Conservation (phyloP, 1,284 basidiomycete genomes). For the Trametes hirsuta region DNA sequence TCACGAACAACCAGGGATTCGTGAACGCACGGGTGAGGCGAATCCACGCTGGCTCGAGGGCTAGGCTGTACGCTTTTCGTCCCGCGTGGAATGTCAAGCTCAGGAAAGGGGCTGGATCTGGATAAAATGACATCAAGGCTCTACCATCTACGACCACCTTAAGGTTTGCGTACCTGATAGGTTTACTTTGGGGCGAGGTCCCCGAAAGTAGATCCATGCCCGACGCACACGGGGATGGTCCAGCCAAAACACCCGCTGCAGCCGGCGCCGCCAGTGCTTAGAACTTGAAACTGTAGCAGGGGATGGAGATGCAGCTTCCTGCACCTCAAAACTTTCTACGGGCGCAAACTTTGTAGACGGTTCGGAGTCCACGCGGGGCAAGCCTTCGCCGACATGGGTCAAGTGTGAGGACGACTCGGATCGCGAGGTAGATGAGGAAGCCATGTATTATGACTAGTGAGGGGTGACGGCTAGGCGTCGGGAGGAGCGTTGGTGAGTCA, state of each 20-base stretch:
- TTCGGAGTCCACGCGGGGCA: constrained; percentile 6
- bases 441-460: constrained; percentile 26
- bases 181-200: constrained; percentile 62
- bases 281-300: neutral
- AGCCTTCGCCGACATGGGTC: constrained; percentile 21
- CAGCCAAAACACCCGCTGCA: constrained; percentile 23
- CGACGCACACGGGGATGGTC: constrained; percentile 30
- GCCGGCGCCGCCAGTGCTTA: constrained; percentile 20
- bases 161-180: constrained; percentile 50
- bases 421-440: constrained; percentile 29
- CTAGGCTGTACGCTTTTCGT: constrained; percentile 42
- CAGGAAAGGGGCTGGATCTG: constrained; percentile 60
- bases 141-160: neutral
- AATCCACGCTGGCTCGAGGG: constrained; percentile 58
- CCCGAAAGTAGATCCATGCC: constrained; percentile 49
- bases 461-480: neutral
- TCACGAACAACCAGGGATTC: constrained; percentile 53
- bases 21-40: constrained; percentile 55
- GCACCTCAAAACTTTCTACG: constrained; percentile 24
- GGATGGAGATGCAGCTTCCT: constrained; percentile 12
- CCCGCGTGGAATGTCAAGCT: constrained; percentile 48
- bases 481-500: neutral
- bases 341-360: constrained; percentile 18
- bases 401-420: constrained; percentile 28
- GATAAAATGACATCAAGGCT: constrained; percentile 13